These are phyloP conservation scores for Mrakia gelida DNA, from an alignment of 768 basidiomycete species.

Conservation along the genomic window DNA sequence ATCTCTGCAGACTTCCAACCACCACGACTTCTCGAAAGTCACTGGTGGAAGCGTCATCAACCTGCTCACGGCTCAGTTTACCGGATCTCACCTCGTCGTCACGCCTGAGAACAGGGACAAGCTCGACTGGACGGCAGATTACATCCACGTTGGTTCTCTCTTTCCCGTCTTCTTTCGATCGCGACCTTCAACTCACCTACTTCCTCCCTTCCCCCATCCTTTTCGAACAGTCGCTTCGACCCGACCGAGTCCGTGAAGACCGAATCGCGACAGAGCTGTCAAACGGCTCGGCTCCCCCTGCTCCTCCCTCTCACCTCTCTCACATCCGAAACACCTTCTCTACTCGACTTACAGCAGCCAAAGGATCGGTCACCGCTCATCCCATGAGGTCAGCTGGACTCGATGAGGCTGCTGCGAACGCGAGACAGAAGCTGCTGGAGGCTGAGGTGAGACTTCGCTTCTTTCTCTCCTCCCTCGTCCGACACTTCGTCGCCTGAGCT, in stretches of 20 bases:
- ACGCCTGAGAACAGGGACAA: background rate
- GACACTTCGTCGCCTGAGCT: background rate
- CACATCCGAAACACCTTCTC: background rate
- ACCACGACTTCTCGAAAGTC: background rate
- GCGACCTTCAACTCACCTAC: background rate
- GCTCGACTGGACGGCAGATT: conserved; percentile 12
- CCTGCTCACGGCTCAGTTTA: conserved; percentile 12
- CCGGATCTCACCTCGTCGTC: conserved; percentile 10
- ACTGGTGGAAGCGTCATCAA: background rate
- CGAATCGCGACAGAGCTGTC: background rate
- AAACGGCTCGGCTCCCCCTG: background rate
- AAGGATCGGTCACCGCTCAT: background rate
- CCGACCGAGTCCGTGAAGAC: background rate
- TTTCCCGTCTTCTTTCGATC: background rate
- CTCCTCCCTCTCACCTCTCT: background rate
- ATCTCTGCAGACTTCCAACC: background rate
- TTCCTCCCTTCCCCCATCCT: background rate
- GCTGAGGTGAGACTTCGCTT: background rate
- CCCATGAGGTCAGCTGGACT: conserved; percentile 1
- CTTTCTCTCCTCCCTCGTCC: background rate
- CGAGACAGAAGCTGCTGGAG: conserved; percentile 9
- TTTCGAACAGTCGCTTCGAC: background rate
- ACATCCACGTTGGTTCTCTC: conserved; percentile 10
- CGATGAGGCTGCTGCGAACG: background rate
- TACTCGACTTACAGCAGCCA: background rate